phyloP scores from a whole-genome alignment of 768 basidiomycete genomes.

The Kwoniella botswanensis region DNA sequence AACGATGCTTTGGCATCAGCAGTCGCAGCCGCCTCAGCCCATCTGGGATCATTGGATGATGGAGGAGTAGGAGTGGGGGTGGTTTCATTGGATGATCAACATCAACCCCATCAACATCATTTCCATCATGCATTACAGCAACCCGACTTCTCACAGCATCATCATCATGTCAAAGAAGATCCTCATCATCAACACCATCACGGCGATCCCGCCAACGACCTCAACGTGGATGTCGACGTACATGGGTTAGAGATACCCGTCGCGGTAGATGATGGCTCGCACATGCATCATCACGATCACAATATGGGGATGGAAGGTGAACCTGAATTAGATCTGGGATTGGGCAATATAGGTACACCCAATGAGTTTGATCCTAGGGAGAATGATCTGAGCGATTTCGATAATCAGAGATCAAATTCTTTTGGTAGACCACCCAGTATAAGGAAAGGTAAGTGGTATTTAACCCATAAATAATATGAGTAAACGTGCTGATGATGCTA shows the following conservation, averaged over 20 bases:
- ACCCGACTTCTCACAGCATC: constrained; percentile 39
- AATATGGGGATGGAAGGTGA: constrained; percentile 27
- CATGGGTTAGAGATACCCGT: constrained; percentile 40
- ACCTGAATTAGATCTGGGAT: constrained; percentile 33
- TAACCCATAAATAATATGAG: not conserved
- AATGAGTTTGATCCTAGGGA: constrained; percentile 24
- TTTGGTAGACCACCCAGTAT: constrained; percentile 49
- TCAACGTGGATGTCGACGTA: constrained; percentile 29
- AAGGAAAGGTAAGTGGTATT: constrained; percentile 41
- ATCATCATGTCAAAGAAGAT: constrained; percentile 18
- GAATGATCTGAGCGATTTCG: constrained; percentile 13
- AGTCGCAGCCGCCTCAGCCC: constrained; percentile 40
- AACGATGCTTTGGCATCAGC: constrained; percentile 45
- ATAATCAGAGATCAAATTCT: constrained; percentile 21
- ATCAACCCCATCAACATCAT: constrained; percentile 16
- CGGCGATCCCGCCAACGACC: constrained; percentile 9
- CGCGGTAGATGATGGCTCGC: constrained; percentile 25
- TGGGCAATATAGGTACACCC: constrained; percentile 31
- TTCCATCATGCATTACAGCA: constrained; percentile 44
- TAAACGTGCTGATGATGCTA: not conserved
- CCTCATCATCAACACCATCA: constrained; percentile 1
- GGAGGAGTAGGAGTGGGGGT: not conserved
- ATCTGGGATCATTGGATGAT: constrained; percentile 29
- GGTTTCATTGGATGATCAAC: not conserved
- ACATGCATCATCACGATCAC: constrained; percentile 12